Percentiles rank a stretch among this genome's conserved stretches.
phyloP scores from a whole-genome alignment of 331 rosid species.

The Prunus yedoensis region DNA sequence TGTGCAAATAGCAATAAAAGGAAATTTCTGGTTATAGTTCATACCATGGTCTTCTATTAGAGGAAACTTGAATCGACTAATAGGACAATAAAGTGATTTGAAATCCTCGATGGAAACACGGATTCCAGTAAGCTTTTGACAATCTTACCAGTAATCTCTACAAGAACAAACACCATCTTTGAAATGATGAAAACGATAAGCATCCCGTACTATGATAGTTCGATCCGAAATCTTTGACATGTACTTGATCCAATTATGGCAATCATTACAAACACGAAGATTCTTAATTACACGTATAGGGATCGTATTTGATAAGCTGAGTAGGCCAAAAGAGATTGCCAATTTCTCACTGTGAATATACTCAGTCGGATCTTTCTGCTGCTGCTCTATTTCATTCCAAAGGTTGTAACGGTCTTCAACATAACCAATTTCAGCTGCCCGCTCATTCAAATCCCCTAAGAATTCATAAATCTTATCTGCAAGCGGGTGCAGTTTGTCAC shows the following conservation, averaged over 20 bases:
- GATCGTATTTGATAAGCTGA: constrained; percentile 46
- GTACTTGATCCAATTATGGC: constrained; percentile 87
- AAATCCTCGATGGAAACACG: background rate
- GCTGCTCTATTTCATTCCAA: constrained; percentile 55
- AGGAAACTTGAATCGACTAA: background rate
- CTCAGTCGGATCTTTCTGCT: constrained; percentile 46
- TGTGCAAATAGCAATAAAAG: background rate
- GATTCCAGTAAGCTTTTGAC: background rate
- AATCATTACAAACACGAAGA: constrained; percentile 81
- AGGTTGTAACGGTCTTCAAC: constrained; percentile 47
- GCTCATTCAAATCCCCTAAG: constrained; percentile 46
- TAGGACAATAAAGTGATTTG: background rate
- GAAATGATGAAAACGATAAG: constrained; percentile 86
- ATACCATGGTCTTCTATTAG: background rate
- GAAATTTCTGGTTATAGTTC: background rate
- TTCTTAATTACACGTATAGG: constrained; percentile 73
- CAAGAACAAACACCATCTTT: constrained; percentile 67
- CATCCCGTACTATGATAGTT: constrained; percentile 67
- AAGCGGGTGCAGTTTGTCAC: constrained; percentile 66
- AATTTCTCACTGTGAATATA: constrained; percentile 72
- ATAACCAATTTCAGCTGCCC: constrained; percentile 61
- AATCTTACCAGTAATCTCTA: constrained; percentile 69
- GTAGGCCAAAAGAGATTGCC: constrained; percentile 78
- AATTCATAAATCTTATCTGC: constrained; percentile 58
- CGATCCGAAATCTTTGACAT: constrained; percentile 58